A percentile compares a stretch with the other conserved stretches of the same genome.
These are phyloP conservation scores for Tympanopsis confertula DNA, from an alignment of 2,329 filamentous ascomycete species.

Conservation along the genomic window DNA sequence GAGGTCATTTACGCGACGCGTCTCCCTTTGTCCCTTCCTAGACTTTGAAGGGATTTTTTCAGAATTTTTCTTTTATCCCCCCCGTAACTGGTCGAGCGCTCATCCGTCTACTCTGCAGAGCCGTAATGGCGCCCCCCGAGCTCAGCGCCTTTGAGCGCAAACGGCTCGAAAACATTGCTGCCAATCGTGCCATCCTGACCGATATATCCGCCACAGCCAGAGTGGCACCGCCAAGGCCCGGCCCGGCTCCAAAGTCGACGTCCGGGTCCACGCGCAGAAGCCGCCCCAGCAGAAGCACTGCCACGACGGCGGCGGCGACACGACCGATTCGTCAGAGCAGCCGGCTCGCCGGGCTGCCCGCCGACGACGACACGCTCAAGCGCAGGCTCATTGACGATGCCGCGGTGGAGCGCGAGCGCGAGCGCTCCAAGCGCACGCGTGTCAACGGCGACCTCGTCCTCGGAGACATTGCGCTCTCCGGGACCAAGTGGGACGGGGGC, in stretches of 20 bases:
- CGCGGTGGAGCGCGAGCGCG: background rate
- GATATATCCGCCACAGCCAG: slow-evolving; percentile 49
- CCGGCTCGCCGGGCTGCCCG: slow-evolving; percentile 10
- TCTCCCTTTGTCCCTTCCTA: too few species aligned
- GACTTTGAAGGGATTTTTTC: too few species aligned
- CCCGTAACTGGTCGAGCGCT: too few species aligned
- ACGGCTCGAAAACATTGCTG: slow-evolving; percentile 60
- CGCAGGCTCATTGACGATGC: background rate
- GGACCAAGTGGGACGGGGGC: too few species aligned
- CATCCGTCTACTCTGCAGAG: too few species aligned
- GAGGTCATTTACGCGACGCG: too few species aligned
- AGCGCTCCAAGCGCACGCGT: background rate
- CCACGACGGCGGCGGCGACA: slow-evolving; percentile 13
- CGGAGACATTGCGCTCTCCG: background rate
- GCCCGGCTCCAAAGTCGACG: slow-evolving; percentile 31
- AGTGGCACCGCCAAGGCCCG: too few species aligned
- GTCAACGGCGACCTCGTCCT: background rate
- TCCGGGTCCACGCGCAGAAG: slow-evolving; percentile 23
- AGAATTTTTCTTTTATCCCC: too few species aligned
- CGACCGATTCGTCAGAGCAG: slow-evolving; percentile 16
- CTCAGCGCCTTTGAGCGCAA: slow-evolving; percentile 59
- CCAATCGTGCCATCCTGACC: slow-evolving; percentile 55
- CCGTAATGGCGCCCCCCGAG: slow-evolving; percentile 26
- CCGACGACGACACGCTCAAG: background rate
- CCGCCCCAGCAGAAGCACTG: slow-evolving; percentile 17